phyloP scores from a whole-genome alignment of 75 land plant species.

The Chamaecyparis obtusa region DNA sequence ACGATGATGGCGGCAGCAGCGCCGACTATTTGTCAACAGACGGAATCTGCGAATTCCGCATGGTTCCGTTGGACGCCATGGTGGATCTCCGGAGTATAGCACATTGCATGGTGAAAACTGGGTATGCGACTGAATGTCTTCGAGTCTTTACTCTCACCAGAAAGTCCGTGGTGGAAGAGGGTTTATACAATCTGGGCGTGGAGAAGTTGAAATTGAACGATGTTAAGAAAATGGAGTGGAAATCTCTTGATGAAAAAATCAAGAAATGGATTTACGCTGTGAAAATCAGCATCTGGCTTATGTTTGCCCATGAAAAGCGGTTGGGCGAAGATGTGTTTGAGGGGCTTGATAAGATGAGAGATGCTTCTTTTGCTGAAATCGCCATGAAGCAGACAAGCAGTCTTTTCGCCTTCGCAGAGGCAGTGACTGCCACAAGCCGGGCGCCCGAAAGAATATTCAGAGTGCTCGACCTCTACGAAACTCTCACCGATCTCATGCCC shows the following conservation, averaged over 20 bases:
- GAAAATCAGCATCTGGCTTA: slow-evolving; percentile 28
- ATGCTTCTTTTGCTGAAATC: slow-evolving; percentile 42
- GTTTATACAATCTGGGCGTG: slow-evolving; percentile 28
- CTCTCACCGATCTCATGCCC: slow-evolving; percentile 39
- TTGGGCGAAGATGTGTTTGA: slow-evolving; percentile 54
- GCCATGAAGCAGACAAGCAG: slow-evolving; percentile 38
- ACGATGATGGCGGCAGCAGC: slow-evolving; percentile 12
- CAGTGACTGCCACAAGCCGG: slow-evolving; percentile 39
- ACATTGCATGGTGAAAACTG: slow-evolving; percentile 41
- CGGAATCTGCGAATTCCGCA: slow-evolving; percentile 19
- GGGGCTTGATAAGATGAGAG: slow-evolving; percentile 19
- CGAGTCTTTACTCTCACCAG: slow-evolving; percentile 19
- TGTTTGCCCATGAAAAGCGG: slow-evolving; percentile 35
- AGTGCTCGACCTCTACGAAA: slow-evolving; percentile 58
- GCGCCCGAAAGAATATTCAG: slow-evolving; percentile 56
- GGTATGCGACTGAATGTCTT: slow-evolving; percentile 39
- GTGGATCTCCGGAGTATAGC: slow-evolving; percentile 58
- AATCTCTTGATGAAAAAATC: slow-evolving; percentile 36
- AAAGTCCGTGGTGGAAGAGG: slow-evolving; percentile 25
- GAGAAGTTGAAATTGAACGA: slow-evolving; percentile 22
- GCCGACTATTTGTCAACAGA: not conserved
- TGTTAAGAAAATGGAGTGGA: slow-evolving; percentile 37
- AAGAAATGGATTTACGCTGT: slow-evolving; percentile 37
- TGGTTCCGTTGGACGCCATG: slow-evolving; percentile 26
- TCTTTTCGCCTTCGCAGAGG: slow-evolving; percentile 49